Evolutionary conservation across 164 flowering plant genomes (phyloP).

Genomic region (Tetracentron sinense): DNA sequence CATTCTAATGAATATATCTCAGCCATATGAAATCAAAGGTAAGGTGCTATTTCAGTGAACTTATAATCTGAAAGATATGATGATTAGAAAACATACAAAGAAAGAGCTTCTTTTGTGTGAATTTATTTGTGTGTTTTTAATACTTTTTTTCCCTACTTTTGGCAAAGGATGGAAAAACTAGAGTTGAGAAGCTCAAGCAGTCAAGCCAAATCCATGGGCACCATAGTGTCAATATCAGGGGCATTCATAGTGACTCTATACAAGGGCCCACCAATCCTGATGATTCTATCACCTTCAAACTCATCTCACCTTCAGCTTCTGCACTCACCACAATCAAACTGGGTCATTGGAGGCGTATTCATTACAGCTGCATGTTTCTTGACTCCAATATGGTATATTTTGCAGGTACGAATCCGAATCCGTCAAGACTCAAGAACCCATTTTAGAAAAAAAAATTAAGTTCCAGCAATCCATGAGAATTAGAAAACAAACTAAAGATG

Average conservation of each 20-base stretch:
- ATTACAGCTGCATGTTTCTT: constrained; percentile 29
- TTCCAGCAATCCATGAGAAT: too few species aligned
- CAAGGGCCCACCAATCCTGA: constrained; percentile 28
- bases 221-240: constrained; percentile 27
- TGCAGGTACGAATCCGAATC: too few species aligned
- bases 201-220: constrained; percentile 28
- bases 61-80: too few species aligned
- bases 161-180: constrained; percentile 27
- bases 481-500: too few species aligned
- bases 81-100: not conserved
- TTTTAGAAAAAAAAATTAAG: too few species aligned
- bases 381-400: constrained; percentile 33
- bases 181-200: constrained; percentile 22
- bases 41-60: too few species aligned
- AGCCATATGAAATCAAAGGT: too few species aligned
- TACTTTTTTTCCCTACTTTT: not conserved
- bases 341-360: constrained; percentile 51
- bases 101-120: not conserved
- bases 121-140: too few species aligned
- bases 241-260: constrained; percentile 26
- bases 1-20: too few species aligned
- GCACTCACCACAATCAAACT: constrained; percentile 14
- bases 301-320: constrained; percentile 17
- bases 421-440: too few species aligned
- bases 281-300: constrained; percentile 10